Percentiles rank a stretch among this genome's conserved stretches.
These are phyloP conservation scores for Petunia secreta DNA, from an alignment of 257 asterid genomes.

Conservation along the genomic window DNA sequence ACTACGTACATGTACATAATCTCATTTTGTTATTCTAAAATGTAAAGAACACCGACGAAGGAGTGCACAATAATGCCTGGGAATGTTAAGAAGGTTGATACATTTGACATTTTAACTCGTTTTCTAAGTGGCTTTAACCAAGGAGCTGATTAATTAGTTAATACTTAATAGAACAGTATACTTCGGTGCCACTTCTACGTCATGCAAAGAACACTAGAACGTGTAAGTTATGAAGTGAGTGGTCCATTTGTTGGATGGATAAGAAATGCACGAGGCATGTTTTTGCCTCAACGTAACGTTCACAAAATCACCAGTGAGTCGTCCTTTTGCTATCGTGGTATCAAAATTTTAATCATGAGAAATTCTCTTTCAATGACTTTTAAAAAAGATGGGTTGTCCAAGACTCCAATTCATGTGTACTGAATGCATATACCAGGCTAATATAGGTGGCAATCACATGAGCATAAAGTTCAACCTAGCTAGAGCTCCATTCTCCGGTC, in stretches of 20 bases:
- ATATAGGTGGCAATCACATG: conserved; percentile 27
- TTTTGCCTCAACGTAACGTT: conserved; percentile 32
- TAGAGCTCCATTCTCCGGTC: too few species aligned
- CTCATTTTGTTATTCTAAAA: not conserved
- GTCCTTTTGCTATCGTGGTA: not conserved
- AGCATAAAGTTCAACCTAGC: not conserved
- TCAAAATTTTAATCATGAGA: not conserved
- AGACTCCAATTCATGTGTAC: not conserved
- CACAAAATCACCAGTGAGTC: conserved; percentile 31
- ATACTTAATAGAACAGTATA: too few species aligned
- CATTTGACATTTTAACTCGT: not conserved
- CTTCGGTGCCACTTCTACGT: not conserved
- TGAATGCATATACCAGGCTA: not conserved
- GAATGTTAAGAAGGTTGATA: not conserved
- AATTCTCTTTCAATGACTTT: not conserved
- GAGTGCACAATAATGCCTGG: not conserved
- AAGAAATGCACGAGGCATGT: conserved; percentile 32
- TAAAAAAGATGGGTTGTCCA: conserved; percentile 17
- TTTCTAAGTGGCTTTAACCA: not conserved
- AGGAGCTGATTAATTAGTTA: not conserved
- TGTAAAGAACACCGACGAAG: not conserved
- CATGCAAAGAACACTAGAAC: not conserved
- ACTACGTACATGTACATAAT: not conserved
- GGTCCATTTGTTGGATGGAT: conserved; percentile 41
- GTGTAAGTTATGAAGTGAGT: conserved; percentile 19